Percentiles rank a stretch among this genome's conserved stretches.
Evolutionary conservation across 768 basidiomycete species (phyloP).

Genomic region (Phlegmacium glaucopus): DNA sequence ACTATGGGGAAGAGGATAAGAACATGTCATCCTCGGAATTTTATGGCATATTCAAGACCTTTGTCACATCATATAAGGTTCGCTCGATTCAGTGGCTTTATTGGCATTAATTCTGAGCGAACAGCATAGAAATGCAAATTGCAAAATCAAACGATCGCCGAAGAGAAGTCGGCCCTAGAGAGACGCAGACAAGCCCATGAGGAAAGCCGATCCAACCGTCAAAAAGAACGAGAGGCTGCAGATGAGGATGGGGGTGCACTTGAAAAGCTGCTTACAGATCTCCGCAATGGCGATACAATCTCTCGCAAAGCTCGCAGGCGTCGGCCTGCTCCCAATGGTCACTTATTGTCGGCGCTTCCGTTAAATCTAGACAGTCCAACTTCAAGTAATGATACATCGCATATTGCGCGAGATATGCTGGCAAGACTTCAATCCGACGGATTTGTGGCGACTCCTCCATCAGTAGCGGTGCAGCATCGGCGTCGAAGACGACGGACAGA

Average conservation of each 20-base stretch:
- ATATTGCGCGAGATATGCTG: conserved; percentile 72
- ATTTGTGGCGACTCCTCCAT: conserved; percentile 52
- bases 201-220: conserved; percentile 54
- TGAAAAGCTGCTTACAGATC: conserved; percentile 67
- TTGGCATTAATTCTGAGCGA: background rate
- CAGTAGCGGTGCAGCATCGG: conserved; percentile 39
- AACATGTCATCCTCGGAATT: conserved; percentile 87
- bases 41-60: conserved; percentile 96
- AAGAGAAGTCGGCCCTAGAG: conserved; percentile 66
- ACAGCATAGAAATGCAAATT: conserved; percentile 74
- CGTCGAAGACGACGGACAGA: conserved; percentile 35
- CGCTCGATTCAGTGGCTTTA: conserved; percentile 10
- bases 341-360: conserved; percentile 24
- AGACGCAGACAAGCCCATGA: conserved; percentile 68
- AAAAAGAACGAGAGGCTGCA: conserved; percentile 41
- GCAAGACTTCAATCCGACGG: conserved; percentile 71
- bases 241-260: conserved; percentile 59
- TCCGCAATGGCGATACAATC: conserved; percentile 67
- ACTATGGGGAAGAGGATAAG: conserved; percentile 93
- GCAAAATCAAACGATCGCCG: conserved; percentile 72
- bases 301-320: conserved; percentile 52
- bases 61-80: conserved; percentile 90
- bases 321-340: conserved; percentile 37
- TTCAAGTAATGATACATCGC: conserved; percentile 43
- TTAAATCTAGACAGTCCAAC: conserved; percentile 30